Conservation (phyloP, 164 flowering plant species). For the Pachysandra terminalis region DNA sequence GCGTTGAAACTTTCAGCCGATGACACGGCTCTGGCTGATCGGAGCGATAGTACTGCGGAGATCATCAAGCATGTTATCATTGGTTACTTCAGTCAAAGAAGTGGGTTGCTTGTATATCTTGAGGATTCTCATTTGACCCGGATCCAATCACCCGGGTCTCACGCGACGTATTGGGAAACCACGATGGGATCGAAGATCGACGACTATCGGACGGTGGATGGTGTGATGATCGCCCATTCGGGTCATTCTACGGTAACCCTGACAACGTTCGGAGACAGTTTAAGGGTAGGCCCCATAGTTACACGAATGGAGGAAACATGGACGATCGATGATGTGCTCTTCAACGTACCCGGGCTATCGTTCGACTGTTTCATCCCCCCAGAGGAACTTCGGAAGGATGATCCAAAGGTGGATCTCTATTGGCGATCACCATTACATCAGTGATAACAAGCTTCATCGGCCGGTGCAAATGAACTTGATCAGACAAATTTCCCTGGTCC, state of each 20-base stretch:
- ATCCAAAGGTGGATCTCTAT: conserved; percentile 25
- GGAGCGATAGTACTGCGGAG: conserved; percentile 75
- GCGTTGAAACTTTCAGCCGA: conserved; percentile 67
- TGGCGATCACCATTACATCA: conserved; percentile 33
- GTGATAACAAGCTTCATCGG: conserved; percentile 1
- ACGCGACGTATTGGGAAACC: conserved; percentile 82
- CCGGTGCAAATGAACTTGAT: no score
- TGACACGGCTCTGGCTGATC: conserved; percentile 48
- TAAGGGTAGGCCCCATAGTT: conserved; percentile 46
- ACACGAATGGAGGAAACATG: conserved; percentile 73
- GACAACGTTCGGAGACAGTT: conserved; percentile 64
- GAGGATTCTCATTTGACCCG: conserved; percentile 79
- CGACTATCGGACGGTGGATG: conserved; percentile 64
- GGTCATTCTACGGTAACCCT: conserved; percentile 66
- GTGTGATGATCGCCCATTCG: conserved; percentile 67
- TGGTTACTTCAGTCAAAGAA: conserved; percentile 82
- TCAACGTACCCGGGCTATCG: conserved; percentile 73
- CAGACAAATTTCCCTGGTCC: no score
- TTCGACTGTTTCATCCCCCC: conserved; percentile 78
- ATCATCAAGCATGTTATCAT: conserved; percentile 70
- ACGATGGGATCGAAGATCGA: conserved; percentile 58
- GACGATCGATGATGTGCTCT: conserved; percentile 73
- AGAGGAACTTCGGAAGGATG: conserved; percentile 39
- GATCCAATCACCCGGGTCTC: conserved; percentile 62
- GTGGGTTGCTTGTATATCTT: conserved; percentile 60